Evolutionary conservation across 2,329 filamentous ascomycete genomes (phyloP), one percentile per base, ranked within the genome.

Genomic region (Exophiala oligosperma): DNA sequence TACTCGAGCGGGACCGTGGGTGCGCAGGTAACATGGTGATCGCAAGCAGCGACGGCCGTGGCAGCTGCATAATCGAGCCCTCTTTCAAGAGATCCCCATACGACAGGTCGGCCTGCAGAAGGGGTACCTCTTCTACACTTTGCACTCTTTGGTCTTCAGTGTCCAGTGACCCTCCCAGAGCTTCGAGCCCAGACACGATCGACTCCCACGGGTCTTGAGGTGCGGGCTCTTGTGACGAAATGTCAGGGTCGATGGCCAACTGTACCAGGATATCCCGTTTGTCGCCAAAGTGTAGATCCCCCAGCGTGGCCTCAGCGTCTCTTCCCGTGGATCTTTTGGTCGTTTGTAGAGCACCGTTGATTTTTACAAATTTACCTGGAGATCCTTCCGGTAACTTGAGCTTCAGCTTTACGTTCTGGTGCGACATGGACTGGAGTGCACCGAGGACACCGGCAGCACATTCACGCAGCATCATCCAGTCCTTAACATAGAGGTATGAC

Each of bases 391-490:
- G 94, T 6, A 99, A 79, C 67, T 91, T 90, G 56, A 99, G 84
- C 79, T 95, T 96, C 54, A 99, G 82, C 78, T 96, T 97, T 57
- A 95, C 94, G 70, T 97, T 97, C 72, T 97, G 94, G 72, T 99
- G 94, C n/a, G 94, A 97, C 28, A 91, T 88, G 1, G 91, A 92
- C 74, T 99, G 94, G 71, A 97, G 83, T 12, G 91, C 87, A 48
- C 94, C 94, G 28, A 99, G 79, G 69, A 93, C 97, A 44, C 94
- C 94, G 24, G 92, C 94, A 46, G 97, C 82, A 72, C 94, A 97
- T 73, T 99, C 94, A 28, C 94, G 88, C 37, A 99, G 83, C 93
- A 97, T 99, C 93, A 97, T 97, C 94, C 94, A 99, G 73, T 99
- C 94, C 76, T 97, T 99, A 66, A 99, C 92, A 69, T 97, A 99